Percentiles rank a stretch among this genome's conserved stretches.
Conservation (phyloP, 768 basidiomycete species). For the Rhodotorula graminis region DNA sequence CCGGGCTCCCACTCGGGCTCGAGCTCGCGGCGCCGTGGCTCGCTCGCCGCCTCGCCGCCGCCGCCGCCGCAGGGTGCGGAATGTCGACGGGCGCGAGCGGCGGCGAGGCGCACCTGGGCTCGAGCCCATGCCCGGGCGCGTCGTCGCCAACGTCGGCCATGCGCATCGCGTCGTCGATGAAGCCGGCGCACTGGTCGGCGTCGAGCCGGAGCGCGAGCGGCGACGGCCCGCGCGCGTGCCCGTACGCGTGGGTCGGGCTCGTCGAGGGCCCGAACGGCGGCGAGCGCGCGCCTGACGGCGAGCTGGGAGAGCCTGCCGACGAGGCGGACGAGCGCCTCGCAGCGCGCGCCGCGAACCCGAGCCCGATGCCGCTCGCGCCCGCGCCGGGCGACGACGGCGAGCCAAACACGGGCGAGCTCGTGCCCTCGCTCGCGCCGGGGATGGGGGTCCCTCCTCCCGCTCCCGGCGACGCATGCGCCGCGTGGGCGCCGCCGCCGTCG, state of each 20-base stretch:
- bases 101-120: not conserved
- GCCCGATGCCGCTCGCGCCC: not conserved
- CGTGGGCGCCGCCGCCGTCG: not conserved
- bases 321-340: not conserved
- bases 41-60: too few relatives aligned
- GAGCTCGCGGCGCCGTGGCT: too few relatives aligned
- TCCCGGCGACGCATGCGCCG: too few relatives aligned
- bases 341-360: not conserved
- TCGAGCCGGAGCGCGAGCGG: not conserved
- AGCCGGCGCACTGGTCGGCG: not conserved
- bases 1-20: not conserved
- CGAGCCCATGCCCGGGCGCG: too few relatives aligned
- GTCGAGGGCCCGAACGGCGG: not conserved
- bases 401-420: too few relatives aligned
- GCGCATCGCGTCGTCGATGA: not conserved
- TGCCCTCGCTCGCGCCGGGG: not conserved
- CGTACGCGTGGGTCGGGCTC: too few relatives aligned
- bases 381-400: conserved; percentile 9
- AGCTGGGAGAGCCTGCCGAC: not conserved
- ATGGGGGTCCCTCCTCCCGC: too few relatives aligned
- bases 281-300: not conserved
- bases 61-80: not conserved
- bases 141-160: conserved; percentile 1
- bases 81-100: not conserved
- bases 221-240: not conserved